Conservation (phyloP, 2,329 filamentous ascomycete genomes). For the Metarhizium guizhouense region DNA sequence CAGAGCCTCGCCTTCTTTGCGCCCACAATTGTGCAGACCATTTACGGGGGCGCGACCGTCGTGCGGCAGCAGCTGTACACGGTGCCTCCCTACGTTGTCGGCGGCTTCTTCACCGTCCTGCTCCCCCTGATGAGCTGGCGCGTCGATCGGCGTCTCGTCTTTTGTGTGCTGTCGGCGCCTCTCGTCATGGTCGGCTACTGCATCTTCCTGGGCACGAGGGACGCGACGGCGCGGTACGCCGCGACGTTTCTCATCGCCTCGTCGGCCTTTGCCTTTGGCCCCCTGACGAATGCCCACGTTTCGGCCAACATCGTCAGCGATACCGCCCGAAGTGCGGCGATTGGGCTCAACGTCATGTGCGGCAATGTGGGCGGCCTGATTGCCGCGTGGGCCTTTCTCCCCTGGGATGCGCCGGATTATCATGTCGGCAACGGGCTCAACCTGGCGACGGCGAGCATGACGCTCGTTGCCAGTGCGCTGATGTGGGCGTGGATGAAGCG, state of each 20-base stretch:
- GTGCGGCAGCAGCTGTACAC: slow-evolving; percentile 61
- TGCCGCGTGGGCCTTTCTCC: slow-evolving; percentile 56
- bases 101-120: slow-evolving; percentile 55
- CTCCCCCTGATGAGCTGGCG: slow-evolving; percentile 54
- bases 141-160: slow-evolving; percentile 48
- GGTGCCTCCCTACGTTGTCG: slow-evolving; percentile 61
- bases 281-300: slow-evolving; percentile 57
- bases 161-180: slow-evolving; percentile 51
- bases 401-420: slow-evolving; percentile 55
- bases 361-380: slow-evolving; percentile 63
- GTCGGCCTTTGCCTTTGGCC: slow-evolving; percentile 54
- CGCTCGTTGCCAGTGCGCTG: slow-evolving; percentile 38
- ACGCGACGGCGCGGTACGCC: slow-evolving; percentile 50
- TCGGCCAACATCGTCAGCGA: slow-evolving; percentile 65
- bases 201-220: slow-evolving; percentile 53
- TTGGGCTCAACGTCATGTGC: slow-evolving; percentile 59
- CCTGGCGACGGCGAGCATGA: slow-evolving; percentile 44
- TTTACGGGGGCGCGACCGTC: slow-evolving; percentile 48
- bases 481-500: slow-evolving; percentile 51
- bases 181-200: slow-evolving; percentile 61
- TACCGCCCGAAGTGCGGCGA: slow-evolving; percentile 57
- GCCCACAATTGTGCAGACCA: slow-evolving; percentile 59
- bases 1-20: slow-evolving; percentile 62
- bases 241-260: slow-evolving; percentile 61
- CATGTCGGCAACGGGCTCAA: slow-evolving; percentile 66